Percentiles rank a stretch among this genome's conserved stretches.
phyloP scores from a whole-genome alignment of 768 basidiomycete genomes.

The Xerocomellus chrysenteron region DNA sequence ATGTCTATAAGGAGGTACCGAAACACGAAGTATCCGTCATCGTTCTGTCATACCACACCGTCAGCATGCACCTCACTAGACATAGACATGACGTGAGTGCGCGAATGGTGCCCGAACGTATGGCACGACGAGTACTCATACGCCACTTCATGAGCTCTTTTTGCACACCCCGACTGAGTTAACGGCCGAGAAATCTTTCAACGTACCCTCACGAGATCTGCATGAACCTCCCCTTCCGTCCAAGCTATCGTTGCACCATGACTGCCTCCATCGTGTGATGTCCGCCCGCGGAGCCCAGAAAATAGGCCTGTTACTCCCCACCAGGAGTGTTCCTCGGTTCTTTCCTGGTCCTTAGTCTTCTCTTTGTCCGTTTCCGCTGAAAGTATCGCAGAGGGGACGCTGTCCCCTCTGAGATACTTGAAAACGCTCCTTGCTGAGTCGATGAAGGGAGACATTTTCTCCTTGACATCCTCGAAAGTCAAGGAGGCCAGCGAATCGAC shows the following conservation, averaged over 20 bases:
- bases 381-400: conserved; percentile 38
- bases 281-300: conserved; percentile 53
- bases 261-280: conserved; percentile 30
- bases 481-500: conserved; percentile 51
- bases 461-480: conserved; percentile 56
- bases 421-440: conserved; percentile 59
- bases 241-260: conserved; percentile 45
- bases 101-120: neutral
- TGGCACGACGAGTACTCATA: neutral
- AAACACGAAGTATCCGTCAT: conserved; percentile 74
- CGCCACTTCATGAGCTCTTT: neutral
- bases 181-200: conserved; percentile 2
- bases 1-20: conserved; percentile 78
- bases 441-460: conserved; percentile 38
- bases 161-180: neutral
- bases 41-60: conserved; percentile 48
- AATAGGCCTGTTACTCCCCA: conserved; percentile 69
- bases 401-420: conserved; percentile 71
- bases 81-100: conserved; percentile 2
- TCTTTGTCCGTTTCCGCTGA: conserved; percentile 30
- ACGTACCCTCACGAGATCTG: conserved; percentile 70
- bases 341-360: conserved; percentile 28
- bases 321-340: conserved; percentile 36
- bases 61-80: conserved; percentile 8
- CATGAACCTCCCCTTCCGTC: conserved; percentile 81